Evolutionary conservation across 257 asterid genomes (phyloP), one percentile per base, ranked within the genome.

Genomic region (Datura wrightii): DNA sequence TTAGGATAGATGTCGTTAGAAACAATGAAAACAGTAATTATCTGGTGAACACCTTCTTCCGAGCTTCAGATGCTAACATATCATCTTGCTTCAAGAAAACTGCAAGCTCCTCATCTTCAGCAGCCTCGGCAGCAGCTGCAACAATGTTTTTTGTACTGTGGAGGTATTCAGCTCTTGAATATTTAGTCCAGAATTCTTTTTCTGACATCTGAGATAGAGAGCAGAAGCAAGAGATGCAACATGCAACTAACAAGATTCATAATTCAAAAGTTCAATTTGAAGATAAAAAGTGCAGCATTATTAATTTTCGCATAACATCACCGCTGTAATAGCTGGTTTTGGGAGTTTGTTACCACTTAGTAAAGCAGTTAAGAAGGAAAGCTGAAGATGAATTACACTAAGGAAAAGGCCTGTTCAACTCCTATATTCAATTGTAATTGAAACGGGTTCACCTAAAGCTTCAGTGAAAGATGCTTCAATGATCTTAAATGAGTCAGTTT

Each of bases 111-210:
- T 96, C 99, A 86, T 96, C 99, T 89, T 92, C 97, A 88, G 98
- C 98, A 88, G 98, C 99, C 94, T 94, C 98, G 34, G 99, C 99
- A 85, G 98, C 98, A 65, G 99, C 99, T 63, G 97, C 97, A 78
- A 91, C 94, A 84, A 93, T 95, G 87, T 97, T 97, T 90, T 87
- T 95, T 79, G 98, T 94, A 85, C 99, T 93, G 87, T 96, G 98
- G 79, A 96, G 97, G 84, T 93, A 96, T 83, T 96, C 97, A 41
- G 99, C 99, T 85, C 98, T 92, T 13, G 99, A 96, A 86, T 94
- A 96, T 88, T 96, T 96, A 87, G 98, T 96, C 99, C 99, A 96
- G 87, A 96, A 96, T 90, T 94, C 98, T 87, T 89, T 92, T 85
- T 94, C 98, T 81, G 97, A 85, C 98, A 96, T 93, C 99, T 96